Base-by-base conservation (phyloP, 1,139 yeast genomes). In the Lodderomyces margitis region DNA sequence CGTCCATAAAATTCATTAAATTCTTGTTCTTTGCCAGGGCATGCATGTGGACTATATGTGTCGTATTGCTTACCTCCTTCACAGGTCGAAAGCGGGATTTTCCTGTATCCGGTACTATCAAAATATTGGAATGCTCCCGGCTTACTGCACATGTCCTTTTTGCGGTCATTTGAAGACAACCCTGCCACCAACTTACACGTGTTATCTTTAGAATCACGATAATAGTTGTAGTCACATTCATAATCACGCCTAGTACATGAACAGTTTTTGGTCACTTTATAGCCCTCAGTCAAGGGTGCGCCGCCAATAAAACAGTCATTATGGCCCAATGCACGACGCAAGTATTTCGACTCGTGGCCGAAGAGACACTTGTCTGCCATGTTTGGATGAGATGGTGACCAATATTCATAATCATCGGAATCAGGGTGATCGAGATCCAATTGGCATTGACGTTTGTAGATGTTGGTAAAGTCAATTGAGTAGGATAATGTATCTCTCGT, bases 221-320 rank as follows among this genome's bases (percentile, higher is more conserved):
- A 78, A 59, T 70, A 91, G 62, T 91, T 91, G 67, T 80, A 87
- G 58, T 92, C 98, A 74, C 99, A 92, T 63, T 92, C 99, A 56
- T 72, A 94, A 62, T 92, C 99, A 44, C 79, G 75, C 61, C 96
- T 78, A 0, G 94, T 76, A 66, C 99, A 92, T 1, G 84, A 57
- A 64, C 99, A 92, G 59, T 87, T 83, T 50, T 78, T 72, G 12
- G 75, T 64, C 15, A 78, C 67, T 51, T 74, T 75, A 57, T 73
- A 77, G 0, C 87, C 89, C 40, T 78, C 73, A n/a, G 69, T 62
- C 42, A 87, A 64, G 28, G 89, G 87, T 1, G 86, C 84, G 53
- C 74, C 76, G 12, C 97, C 97, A 52, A 92, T 80, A 56, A 79
- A 89, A 64, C 98, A 92, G 47, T 86, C 82, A 12, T 64, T 51